A percentile compares a stretch with the other conserved stretches of the same genome.
Conservation (phyloP, 768 basidiomycete species). For the Termitomyces bulborhizus region DNA sequence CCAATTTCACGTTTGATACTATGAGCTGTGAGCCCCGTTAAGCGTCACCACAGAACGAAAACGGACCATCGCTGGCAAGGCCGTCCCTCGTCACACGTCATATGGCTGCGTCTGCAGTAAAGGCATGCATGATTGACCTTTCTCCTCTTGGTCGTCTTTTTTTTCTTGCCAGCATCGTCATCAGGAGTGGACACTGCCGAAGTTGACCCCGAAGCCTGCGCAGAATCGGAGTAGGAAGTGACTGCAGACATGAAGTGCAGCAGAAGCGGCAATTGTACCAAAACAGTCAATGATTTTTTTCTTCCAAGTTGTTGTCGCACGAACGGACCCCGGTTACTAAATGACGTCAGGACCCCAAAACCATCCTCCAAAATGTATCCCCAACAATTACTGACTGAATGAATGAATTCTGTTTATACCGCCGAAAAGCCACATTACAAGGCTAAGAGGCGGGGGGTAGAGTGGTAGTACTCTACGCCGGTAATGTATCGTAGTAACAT, state of each 20-base stretch:
- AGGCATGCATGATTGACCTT: constrained; percentile 93
- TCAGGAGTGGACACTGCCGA: not conserved
- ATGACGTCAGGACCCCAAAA: not conserved
- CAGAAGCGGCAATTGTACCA: not conserved
- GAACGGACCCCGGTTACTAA: not conserved
- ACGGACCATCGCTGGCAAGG: constrained; percentile 92
- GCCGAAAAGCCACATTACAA: too few species aligned
- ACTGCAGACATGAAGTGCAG: constrained; percentile 5
- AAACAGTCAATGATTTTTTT: too few species aligned
- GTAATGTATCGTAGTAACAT: too few species aligned
- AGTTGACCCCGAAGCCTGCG: constrained; percentile 1
- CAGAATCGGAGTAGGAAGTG: constrained; percentile 7
- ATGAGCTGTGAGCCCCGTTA: not conserved
- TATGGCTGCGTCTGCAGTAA: constrained; percentile 89
- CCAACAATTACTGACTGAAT: too few species aligned
- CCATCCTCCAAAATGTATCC: not conserved
- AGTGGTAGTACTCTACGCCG: too few species aligned
- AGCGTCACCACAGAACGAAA: constrained; percentile 7
- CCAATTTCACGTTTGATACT: constrained; percentile 97
- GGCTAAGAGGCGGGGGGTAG: too few species aligned
- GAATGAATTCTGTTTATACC: too few species aligned
- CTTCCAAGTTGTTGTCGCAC: not conserved
- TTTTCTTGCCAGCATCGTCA: constrained; percentile 13
- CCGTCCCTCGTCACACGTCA: constrained; percentile 85
- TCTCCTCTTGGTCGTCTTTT: constrained; percentile 58